phyloP scores from a whole-genome alignment of 176 grass and related monocot species.

The Pontederia paniculata region DNA sequence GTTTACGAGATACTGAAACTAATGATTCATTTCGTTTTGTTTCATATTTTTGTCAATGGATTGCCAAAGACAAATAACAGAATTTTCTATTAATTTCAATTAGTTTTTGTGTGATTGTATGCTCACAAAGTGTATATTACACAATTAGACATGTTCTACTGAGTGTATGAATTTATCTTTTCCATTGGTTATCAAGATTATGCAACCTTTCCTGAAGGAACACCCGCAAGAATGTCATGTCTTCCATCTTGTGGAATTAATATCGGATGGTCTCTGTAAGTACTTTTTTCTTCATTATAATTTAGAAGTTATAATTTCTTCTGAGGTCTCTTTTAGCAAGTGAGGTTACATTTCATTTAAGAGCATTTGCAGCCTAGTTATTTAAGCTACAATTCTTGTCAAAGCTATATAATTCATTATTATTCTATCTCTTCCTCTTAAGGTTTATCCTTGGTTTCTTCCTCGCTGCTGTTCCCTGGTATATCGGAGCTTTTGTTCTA shows the following conservation, averaged over 20 bases:
- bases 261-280: constrained; percentile 87
- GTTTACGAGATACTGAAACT: no score
- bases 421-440: neutral
- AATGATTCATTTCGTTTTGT: no score
- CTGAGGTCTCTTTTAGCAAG: neutral
- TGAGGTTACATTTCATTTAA: neutral
- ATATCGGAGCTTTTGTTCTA: constrained; percentile 64
- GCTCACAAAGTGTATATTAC: no score
- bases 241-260: constrained; percentile 69
- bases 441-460: constrained; percentile 94
- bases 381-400: constrained; percentile 3
- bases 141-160: no score
- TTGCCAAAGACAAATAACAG: no score
- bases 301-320: neutral
- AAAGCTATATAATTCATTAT: constrained; percentile 10
- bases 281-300: neutral
- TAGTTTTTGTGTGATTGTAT: no score
- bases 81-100: no score
- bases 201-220: constrained; percentile 30
- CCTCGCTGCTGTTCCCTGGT: constrained; percentile 75
- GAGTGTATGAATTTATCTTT: constrained; percentile 8
- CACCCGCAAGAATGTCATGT: constrained; percentile 25
- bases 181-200: constrained; percentile 33
- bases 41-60: no score
- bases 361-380: neutral